Evolutionary conservation across 176 grass and related monocot genomes (phyloP).

Genomic region (Cenchrus americanus): DNA sequence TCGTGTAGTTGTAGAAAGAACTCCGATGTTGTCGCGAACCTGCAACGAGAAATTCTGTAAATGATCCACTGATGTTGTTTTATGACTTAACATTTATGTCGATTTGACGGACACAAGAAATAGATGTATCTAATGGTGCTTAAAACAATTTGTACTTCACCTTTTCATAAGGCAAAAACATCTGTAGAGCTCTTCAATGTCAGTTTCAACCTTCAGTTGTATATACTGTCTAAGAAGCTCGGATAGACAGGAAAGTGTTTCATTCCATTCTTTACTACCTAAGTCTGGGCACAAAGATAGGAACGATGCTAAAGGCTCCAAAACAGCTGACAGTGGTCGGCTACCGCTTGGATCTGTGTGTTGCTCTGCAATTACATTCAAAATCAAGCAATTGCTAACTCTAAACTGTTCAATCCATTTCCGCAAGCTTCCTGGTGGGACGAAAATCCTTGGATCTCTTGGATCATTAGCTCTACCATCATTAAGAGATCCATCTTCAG

Average conservation of each 20-base stretch:
- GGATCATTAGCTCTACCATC: conserved; percentile 38
- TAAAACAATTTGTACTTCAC: conserved; percentile 33
- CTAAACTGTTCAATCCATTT: conserved; percentile 68
- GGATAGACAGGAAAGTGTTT: conserved; percentile 40
- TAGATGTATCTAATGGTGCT: conserved; percentile 12
- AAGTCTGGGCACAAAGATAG: conserved; percentile 43
- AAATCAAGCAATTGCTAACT: conserved; percentile 54
- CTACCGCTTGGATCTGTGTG: conserved; percentile 37
- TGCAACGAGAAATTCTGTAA: conserved; percentile 23
- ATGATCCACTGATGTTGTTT: background rate
- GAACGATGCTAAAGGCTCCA: conserved; percentile 55
- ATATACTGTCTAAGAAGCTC: conserved; percentile 70
- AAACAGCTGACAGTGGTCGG: conserved; percentile 57
- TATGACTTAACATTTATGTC: background rate
- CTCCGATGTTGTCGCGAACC: conserved; percentile 52
- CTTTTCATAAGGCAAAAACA: conserved; percentile 93
- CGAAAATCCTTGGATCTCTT: conserved; percentile 22
- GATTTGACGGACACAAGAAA: background rate
- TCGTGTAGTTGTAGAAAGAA: conserved; percentile 51
- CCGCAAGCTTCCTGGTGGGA: conserved; percentile 46
- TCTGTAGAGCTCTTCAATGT: conserved; percentile 92
- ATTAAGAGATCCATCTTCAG: conserved; percentile 32
- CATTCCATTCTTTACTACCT: conserved; percentile 63
- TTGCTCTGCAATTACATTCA: conserved; percentile 58
- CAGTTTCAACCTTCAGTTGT: conserved; percentile 68